phyloP scores from a whole-genome alignment of 2,329 filamentous ascomycete genomes.

The Dendrostoma leiphaemia region DNA sequence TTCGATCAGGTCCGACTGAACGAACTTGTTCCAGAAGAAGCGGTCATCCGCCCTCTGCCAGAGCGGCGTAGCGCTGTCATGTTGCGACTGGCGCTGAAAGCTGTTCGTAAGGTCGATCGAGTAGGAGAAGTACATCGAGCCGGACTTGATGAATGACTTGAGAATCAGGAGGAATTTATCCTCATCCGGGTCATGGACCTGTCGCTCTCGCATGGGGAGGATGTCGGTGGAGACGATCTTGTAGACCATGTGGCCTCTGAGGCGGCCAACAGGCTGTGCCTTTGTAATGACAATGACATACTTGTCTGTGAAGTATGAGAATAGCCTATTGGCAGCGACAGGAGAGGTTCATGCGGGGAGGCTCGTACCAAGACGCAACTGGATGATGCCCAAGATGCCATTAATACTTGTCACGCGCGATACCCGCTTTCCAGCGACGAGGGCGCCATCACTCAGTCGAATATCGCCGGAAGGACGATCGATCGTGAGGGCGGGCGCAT shows the following conservation, averaged over 20 bases:
- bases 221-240: constrained; percentile 89
- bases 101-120: constrained; percentile 94
- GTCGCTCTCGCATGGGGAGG: constrained; percentile 86
- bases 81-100: constrained; percentile 88
- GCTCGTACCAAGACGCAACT: constrained; percentile 78
- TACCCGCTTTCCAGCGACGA: constrained; percentile 70
- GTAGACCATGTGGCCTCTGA: constrained; percentile 96
- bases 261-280: constrained; percentile 81
- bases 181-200: constrained; percentile 89
- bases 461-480: constrained; percentile 92
- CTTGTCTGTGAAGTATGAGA: constrained; percentile 60
- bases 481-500: constrained; percentile 82
- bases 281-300: constrained; percentile 98
- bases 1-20: constrained; percentile 87
- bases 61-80: constrained; percentile 68
- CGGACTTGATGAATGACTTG: constrained; percentile 75
- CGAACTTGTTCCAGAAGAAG: constrained; percentile 98
- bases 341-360: not conserved
- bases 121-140: constrained; percentile 98
- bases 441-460: constrained; percentile 75
- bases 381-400: constrained; percentile 91
- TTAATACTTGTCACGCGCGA: constrained; percentile 83
- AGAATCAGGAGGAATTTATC: constrained; percentile 84
- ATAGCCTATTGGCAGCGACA: not conserved
- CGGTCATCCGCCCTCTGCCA: constrained; percentile 95